These are phyloP conservation scores for Fomitopsis palustris DNA, from an alignment of 1,284 basidiomycete genomes.

Conservation along the genomic window DNA sequence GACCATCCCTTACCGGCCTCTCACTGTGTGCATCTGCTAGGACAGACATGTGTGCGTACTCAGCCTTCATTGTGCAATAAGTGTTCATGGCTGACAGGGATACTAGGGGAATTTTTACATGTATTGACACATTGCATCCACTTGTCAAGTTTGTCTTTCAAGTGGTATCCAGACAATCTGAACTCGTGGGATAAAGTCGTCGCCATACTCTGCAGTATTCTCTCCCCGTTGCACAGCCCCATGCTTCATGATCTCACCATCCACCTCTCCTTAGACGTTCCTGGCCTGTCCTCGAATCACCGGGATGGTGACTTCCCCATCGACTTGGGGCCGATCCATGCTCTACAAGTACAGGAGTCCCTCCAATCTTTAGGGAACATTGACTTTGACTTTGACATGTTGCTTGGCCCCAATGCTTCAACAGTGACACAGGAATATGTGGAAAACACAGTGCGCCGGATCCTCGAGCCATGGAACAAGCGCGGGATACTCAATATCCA, in stretches of 20 bases:
- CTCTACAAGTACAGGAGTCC: neutral
- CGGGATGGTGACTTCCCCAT: too few relatives aligned
- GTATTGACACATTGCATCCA: neutral
- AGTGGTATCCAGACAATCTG: neutral
- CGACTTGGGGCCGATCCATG: neutral
- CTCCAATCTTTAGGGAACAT: neutral
- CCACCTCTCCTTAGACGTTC: neutral
- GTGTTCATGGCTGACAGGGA: neutral
- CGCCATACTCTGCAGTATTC: neutral
- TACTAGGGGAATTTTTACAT: too few relatives aligned
- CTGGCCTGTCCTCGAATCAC: neutral
- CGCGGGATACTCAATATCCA: neutral
- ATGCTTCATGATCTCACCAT: neutral
- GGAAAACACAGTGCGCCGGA: neutral
- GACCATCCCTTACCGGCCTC: too few relatives aligned
- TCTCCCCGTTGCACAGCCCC: neutral
- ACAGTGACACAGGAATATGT: neutral
- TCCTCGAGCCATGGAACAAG: neutral
- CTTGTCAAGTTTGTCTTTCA: neutral
- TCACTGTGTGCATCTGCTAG: too few relatives aligned
- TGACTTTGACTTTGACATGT: too few relatives aligned
- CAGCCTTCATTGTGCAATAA: neutral
- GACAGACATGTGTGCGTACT: neutral
- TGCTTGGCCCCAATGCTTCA: too few relatives aligned
- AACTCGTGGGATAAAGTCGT: neutral